Evolutionary conservation across 129 eudicot species (phyloP).

Genomic region (Flaveria robusta): DNA sequence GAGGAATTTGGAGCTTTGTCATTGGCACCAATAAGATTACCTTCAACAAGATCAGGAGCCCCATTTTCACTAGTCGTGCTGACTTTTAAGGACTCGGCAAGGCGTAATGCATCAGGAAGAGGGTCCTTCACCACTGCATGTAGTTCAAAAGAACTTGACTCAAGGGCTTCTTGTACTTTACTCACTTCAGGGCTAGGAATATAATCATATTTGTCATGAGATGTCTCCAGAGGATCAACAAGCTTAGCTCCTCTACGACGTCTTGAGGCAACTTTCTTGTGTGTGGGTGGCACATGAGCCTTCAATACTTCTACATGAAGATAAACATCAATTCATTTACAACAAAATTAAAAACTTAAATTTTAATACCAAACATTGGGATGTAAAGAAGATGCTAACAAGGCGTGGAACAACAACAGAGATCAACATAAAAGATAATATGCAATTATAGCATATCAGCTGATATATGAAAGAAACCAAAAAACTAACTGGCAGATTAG

Average conservation of each 20-base stretch:
- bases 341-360: background rate
- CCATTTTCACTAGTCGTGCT: conserved; percentile 23
- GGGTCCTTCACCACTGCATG: conserved; percentile 72
- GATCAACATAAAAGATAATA: background rate
- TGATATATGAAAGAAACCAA: background rate
- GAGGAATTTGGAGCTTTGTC: conserved; percentile 38
- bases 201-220: conserved; percentile 19
- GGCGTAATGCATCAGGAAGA: conserved; percentile 63
- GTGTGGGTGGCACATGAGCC: conserved; percentile 36
- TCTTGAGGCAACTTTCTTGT: conserved; percentile 45
- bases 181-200: conserved; percentile 54
- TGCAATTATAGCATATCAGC: background rate
- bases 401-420: background rate
- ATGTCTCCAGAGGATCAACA: conserved; percentile 47
- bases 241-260: conserved; percentile 58
- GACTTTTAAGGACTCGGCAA: conserved; percentile 47
- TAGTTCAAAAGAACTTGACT: conserved; percentile 55
- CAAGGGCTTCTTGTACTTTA: conserved; percentile 53
- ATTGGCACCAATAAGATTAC: conserved; percentile 25
- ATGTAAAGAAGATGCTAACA: conserved; percentile 6
- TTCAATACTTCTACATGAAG: conserved; percentile 39
- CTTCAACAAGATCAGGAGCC: conserved; percentile 33
- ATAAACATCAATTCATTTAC: conserved; percentile 17
- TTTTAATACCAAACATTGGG: background rate
- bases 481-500: background rate